phyloP scores from a whole-genome alignment of 164 flowering plant species.

The Pachysandra terminalis region DNA sequence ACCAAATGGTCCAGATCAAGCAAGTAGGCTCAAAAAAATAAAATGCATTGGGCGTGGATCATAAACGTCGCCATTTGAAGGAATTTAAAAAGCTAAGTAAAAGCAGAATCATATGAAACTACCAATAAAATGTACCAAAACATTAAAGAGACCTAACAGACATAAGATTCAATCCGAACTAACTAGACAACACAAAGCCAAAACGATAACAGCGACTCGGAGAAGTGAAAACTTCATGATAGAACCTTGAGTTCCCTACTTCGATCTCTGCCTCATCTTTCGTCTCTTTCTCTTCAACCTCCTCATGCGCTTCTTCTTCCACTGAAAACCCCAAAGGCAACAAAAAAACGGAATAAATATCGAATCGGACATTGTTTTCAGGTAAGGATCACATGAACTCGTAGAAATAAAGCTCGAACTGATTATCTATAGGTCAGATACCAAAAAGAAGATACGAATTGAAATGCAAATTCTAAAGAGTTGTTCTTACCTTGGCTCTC shows the following conservation, averaged over 20 bases:
- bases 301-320: conserved; percentile 39
- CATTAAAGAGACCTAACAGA: no score
- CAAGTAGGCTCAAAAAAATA: no score
- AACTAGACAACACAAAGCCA: no score
- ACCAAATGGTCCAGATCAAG: no score
- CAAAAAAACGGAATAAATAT: neutral
- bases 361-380: neutral
- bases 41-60: no score
- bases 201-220: no score
- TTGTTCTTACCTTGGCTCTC: neutral
- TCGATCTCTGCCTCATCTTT: conserved; percentile 24
- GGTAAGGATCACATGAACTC: neutral
- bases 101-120: no score
- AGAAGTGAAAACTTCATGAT: no score
- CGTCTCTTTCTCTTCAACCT: conserved; percentile 53
- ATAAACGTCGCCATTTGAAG: no score
- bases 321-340: conserved; percentile 1
- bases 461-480: neutral
- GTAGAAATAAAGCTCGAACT: neutral
- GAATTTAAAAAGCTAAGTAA: no score
- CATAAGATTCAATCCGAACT: no score
- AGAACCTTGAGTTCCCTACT: neutral
- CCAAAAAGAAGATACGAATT: neutral
- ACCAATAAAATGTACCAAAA: no score
- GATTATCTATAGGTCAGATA: neutral